Evolutionary conservation across 305 asterid genomes (phyloP).

Genomic region (Fraxinus nigra): DNA sequence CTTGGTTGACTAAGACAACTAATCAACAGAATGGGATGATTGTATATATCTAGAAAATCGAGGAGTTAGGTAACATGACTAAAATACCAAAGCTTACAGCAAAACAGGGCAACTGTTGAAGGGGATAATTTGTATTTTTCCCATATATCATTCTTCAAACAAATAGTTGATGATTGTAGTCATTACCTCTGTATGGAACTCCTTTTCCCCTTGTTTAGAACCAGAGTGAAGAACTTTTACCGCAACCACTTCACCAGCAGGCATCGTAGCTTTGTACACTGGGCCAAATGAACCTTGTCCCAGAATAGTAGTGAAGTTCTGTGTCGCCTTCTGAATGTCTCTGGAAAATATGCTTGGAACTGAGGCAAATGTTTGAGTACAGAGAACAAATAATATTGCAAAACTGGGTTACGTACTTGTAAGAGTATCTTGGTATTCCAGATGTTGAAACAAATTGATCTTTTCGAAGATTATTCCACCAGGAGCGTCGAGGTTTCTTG

Average conservation of each 20-base stretch:
- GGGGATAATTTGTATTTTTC: not conserved
- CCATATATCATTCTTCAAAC: constrained; percentile 3
- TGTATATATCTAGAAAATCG: not conserved
- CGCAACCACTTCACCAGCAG: constrained; percentile 84
- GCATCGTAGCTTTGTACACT: constrained; percentile 86
- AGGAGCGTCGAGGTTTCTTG: constrained; percentile 46
- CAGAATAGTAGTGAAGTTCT: constrained; percentile 70
- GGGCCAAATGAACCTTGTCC: constrained; percentile 99
- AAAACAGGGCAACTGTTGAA: not conserved
- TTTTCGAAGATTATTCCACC: constrained; percentile 70
- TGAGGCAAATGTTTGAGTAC: constrained; percentile 6
- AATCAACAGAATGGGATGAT: not conserved
- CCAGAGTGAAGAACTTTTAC: constrained; percentile 90
- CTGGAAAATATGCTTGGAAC: constrained; percentile 32
- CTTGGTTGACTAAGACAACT: not conserved
- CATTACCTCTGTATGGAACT: constrained; percentile 90
- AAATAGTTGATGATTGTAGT: constrained; percentile 1
- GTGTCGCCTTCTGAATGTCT: constrained; percentile 89
- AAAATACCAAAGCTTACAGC: not conserved
- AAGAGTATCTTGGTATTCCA: constrained; percentile 71
- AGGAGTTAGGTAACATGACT: not conserved
- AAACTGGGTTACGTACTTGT: constrained; percentile 65
- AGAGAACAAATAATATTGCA: constrained; percentile 3
- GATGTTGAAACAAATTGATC: constrained; percentile 62
- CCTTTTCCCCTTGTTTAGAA: constrained; percentile 97